phyloP scores from a whole-genome alignment of 2,329 filamentous ascomycete species.

The Fusarium staphyleae region DNA sequence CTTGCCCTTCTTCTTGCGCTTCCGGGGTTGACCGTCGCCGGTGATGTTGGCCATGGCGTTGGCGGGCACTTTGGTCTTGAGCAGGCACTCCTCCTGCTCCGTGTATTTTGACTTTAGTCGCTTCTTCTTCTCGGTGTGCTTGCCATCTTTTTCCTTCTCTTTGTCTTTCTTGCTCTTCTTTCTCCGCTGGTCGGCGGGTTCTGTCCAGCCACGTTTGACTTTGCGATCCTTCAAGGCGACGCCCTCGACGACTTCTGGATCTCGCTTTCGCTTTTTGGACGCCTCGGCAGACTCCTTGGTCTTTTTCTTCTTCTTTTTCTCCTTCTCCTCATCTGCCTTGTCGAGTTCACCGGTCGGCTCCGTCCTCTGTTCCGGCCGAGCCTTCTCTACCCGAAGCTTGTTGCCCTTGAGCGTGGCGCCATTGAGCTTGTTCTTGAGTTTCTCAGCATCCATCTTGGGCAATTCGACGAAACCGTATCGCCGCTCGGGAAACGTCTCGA shows the following conservation, averaged over 20 bases:
- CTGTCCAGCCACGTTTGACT: conserved; percentile 90
- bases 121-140: conserved; percentile 64
- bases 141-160: conserved; percentile 54
- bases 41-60: conserved; percentile 52
- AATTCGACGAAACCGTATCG: conserved; percentile 91
- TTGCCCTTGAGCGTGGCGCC: conserved; percentile 82
- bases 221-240: conserved; percentile 77
- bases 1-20: conserved; percentile 63
- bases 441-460: conserved; percentile 82
- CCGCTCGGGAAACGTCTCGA: conserved; percentile 89
- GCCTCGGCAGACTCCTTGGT: conserved; percentile 48
- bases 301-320: conserved; percentile 46
- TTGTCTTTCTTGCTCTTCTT: conserved; percentile 58
- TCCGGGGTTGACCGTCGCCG: conserved; percentile 56
- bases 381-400: conserved; percentile 86
- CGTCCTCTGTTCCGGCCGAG: conserved; percentile 63
- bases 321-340: conserved; percentile 41
- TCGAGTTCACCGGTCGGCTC: conserved; percentile 47
- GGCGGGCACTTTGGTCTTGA: conserved; percentile 77
- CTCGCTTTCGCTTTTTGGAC: conserved; percentile 60
- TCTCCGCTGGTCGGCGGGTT: conserved; percentile 61
- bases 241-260: conserved; percentile 64
- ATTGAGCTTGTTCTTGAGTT: conserved; percentile 88
- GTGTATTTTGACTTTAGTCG: conserved; percentile 79
- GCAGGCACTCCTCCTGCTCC: conserved; percentile 79